phyloP scores from a whole-genome alignment of 257 asterid genomes.

The Forsythia suspensa region DNA sequence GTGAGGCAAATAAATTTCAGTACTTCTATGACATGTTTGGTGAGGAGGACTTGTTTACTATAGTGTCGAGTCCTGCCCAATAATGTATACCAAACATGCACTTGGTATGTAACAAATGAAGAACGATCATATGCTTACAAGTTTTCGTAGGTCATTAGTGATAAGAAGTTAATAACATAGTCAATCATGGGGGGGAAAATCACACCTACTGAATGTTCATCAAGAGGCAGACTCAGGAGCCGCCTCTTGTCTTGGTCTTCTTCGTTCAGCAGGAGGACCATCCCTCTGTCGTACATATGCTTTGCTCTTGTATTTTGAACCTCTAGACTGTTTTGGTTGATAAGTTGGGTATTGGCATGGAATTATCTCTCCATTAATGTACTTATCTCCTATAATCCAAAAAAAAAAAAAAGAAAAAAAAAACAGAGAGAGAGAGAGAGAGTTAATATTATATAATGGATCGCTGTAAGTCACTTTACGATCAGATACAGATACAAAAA shows the following conservation, averaged over 20 bases:
- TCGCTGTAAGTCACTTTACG: neutral
- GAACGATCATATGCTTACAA: too few species aligned
- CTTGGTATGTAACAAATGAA: too few species aligned
- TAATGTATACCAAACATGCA: too few species aligned
- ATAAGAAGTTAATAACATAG: neutral
- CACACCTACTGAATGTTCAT: slow-evolving; percentile 18
- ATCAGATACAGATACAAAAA: neutral
- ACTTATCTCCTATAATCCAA: slow-evolving; percentile 72
- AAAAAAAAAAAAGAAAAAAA: neutral
- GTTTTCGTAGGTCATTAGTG: neutral
- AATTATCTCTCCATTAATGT: slow-evolving; percentile 89
- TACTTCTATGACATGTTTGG: too few species aligned
- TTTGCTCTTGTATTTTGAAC: slow-evolving; percentile 77
- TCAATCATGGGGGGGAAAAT: slow-evolving; percentile 4
- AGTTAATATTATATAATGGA: slow-evolving; percentile 6
- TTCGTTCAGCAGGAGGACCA: slow-evolving; percentile 80
- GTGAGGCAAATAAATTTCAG: too few species aligned
- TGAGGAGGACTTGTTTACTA: too few species aligned
- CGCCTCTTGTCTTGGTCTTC: slow-evolving; percentile 64
- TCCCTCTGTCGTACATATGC: slow-evolving; percentile 95
- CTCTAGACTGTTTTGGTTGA: slow-evolving; percentile 76
- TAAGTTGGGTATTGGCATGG: slow-evolving; percentile 94
- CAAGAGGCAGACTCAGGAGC: slow-evolving; percentile 60
- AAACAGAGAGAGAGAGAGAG: neutral
- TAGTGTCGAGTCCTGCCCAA: too few species aligned